phyloP scores from a whole-genome alignment of 2,329 filamentous ascomycete genomes.

The Mycosphaerella arachidis region DNA sequence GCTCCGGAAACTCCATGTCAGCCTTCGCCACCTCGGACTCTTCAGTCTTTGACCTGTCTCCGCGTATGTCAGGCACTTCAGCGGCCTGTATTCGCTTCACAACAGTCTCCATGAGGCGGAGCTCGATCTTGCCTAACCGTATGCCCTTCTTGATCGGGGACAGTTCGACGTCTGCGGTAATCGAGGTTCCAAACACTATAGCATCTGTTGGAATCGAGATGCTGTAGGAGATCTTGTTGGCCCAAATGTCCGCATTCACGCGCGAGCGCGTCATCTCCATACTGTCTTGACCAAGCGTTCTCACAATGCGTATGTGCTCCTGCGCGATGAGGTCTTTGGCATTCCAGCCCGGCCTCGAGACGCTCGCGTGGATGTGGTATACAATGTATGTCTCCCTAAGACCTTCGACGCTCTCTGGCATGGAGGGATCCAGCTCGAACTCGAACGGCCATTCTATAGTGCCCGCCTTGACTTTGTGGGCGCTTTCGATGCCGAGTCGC shows the following conservation, averaged over 20 bases:
- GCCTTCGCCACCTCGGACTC: slow-evolving; percentile 37
- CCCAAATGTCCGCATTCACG: slow-evolving; percentile 88
- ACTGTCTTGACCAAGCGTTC: slow-evolving; percentile 56
- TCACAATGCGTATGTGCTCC: slow-evolving; percentile 54
- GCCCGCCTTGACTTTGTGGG: slow-evolving; percentile 49
- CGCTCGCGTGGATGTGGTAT: slow-evolving; percentile 86
- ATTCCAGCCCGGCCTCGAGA: slow-evolving; percentile 74
- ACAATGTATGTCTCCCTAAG: slow-evolving; percentile 79
- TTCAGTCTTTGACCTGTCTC: slow-evolving; percentile 32
- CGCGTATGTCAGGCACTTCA: slow-evolving; percentile 31
- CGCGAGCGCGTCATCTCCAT: slow-evolving; percentile 56
- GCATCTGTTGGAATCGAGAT: slow-evolving; percentile 92
- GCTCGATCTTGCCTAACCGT: slow-evolving; percentile 74
- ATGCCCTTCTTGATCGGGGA: slow-evolving; percentile 86
- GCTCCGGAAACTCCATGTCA: slow-evolving; percentile 37
- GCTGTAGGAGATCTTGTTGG: slow-evolving; percentile 94
- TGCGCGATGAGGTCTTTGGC: slow-evolving; percentile 78
- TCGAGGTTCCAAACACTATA: slow-evolving; percentile 83
- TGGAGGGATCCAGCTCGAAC: slow-evolving; percentile 42
- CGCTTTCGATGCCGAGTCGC: slow-evolving; percentile 42
- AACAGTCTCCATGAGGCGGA: slow-evolving; percentile 76
- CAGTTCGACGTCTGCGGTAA: slow-evolving; percentile 79
- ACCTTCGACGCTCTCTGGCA: slow-evolving; percentile 86
- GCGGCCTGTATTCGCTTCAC: slow-evolving; percentile 34
- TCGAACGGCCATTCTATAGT: slow-evolving; percentile 49